Evolutionary conservation across 2,329 filamentous ascomycete species (phyloP), one percentile per base, ranked within the genome.

Genomic region (Calonectria hongkongensis): DNA sequence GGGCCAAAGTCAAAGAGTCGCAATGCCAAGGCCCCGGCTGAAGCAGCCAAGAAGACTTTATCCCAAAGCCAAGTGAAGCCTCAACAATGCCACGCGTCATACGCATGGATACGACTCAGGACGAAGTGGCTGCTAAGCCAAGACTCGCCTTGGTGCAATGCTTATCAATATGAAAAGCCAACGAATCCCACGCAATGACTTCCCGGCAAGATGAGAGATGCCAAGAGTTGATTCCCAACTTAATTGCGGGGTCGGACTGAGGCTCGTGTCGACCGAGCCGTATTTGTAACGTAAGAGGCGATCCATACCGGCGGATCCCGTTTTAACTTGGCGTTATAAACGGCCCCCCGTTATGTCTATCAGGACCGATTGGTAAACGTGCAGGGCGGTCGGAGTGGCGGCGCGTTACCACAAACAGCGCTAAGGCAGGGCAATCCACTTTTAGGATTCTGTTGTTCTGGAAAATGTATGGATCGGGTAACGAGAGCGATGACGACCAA

Each of bases 31-130:
- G 1, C 15, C 28, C 36, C 18, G 43, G 10, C 36, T 13, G 27
- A 63, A 10, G 51, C 18, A 48, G 68, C 60, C 68, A 66, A 70
- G 68, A 45, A 50, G 48, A 33, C 60, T 51, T 65, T 58, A 70
- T 66, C 48, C 43, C 43, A 69, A 51, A 65, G 60, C 48, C 68
- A 70, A 65, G 60, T 33, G 39, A 41, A 62, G 64, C n/a, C 50
- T 66, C 21, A 18, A 27, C 39, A 39, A 41, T 47, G 68, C 60
- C 60, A 70, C 33, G 66, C 50, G 54, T 60, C 54, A 41, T 66
- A 18, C 33, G 21, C 54, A 41, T 21, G 36, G 54, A 50, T 66
- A 27, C 21, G 51, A 48, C 62, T 43, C 50, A 48, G 36, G 54
- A 41, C n/a, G 36, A 25, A 13, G 27, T 27, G 54, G 54, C 25